These are phyloP conservation scores for Boletus coccyginus DNA, from an alignment of 768 basidiomycete species.

Conservation along the genomic window DNA sequence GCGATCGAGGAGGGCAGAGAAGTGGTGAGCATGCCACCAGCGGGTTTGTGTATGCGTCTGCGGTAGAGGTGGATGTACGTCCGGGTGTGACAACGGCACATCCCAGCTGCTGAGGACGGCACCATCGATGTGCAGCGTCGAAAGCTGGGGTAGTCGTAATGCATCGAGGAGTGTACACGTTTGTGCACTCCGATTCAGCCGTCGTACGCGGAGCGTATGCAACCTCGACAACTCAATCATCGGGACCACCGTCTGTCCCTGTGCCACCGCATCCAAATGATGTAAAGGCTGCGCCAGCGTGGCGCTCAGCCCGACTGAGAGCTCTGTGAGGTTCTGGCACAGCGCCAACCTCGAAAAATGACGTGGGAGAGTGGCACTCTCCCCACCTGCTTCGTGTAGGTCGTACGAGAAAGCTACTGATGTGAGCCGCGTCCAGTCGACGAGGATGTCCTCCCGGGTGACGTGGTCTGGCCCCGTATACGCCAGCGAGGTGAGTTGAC, in stretches of 20 bases:
- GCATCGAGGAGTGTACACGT: conserved; percentile 19
- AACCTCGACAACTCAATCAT: conserved; percentile 18
- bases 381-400: conserved; percentile 24
- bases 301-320: conserved; percentile 22
- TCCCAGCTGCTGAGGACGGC: conserved; percentile 20
- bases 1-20: conserved; percentile 22
- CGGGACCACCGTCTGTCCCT: neutral
- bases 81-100: conserved; percentile 6
- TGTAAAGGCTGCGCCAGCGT: conserved; percentile 13
- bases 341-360: conserved; percentile 14
- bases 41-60: neutral
- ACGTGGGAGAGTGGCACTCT: conserved; percentile 18
- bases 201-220: conserved; percentile 23
- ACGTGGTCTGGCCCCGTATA: conserved; percentile 26
- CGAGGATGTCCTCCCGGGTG: conserved; percentile 20
- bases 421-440: conserved; percentile 25
- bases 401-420: conserved; percentile 25
- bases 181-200: conserved; percentile 16
- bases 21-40: conserved; percentile 24
- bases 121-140: conserved; percentile 20
- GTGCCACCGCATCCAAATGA: conserved; percentile 6
- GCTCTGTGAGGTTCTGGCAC: conserved; percentile 21
- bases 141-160: conserved; percentile 22
- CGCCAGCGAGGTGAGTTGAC: conserved; percentile 18
- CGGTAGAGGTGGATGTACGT: neutral